Base-by-base conservation (phyloP, 116 monocot species). In the Iris pallida region DNA sequence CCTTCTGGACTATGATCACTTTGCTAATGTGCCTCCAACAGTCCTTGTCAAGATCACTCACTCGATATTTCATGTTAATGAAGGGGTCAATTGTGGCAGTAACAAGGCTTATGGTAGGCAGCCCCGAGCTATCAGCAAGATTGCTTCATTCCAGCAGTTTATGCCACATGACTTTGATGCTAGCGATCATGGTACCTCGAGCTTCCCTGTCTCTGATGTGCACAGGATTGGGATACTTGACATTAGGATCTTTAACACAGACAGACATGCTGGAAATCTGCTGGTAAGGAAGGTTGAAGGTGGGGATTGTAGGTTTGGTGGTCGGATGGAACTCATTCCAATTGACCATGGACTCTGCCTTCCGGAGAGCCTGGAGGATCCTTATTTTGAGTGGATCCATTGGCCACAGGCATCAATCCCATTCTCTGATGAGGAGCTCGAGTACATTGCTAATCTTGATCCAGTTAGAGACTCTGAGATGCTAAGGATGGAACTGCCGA, bases 381-480 rank as follows among this genome's bases (percentile, higher is more conserved):
- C 94, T 42, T 95, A 95, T 74, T 90, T 95, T 58, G 94, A 95
- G 53, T 95, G 94, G 94, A 90, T 95, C 66, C 85, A 95, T 66
- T 95, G 94, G 94, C 85, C 94, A 40, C 94, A 95, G 44, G 82
- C 94, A 42, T 95, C 90, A 0, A 88, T 95, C 43, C 94, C 94
- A 5, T 95, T 95, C 68, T 95, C 90, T n/a, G 81, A 88, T 2
- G 94, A 95, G 8, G 94, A 95, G 71, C 82, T 95, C 0, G 73
- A 88, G 41, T 95, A 95, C 62, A 88, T 95, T 57, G 74, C 85
- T 4, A 95, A 83, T 14, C 83, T 95, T 53, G 86, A 95, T 71
- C 94, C 90, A 0, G 65, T 63, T 8, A 79, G 65, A 55, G 94
- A 95, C 47, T 74, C 83, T n/a, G 81, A 86, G 6, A 75, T 86